Evolutionary conservation across 768 basidiomycete species (phyloP).

Genomic region (Albatrellus ellisii): DNA sequence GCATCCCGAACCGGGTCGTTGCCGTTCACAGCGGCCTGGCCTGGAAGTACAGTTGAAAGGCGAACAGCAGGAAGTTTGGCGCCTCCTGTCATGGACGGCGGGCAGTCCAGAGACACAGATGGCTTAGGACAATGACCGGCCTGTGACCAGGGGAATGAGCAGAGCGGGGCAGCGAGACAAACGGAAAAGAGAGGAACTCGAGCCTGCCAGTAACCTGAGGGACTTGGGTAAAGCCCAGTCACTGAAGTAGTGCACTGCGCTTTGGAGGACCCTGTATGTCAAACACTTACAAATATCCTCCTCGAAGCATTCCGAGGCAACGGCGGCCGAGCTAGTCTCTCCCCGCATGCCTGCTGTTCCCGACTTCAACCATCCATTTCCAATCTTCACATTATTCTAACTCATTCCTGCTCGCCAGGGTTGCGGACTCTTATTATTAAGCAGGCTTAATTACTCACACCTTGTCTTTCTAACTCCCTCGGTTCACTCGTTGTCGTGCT

Average conservation of each 20-base stretch:
- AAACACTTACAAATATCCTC: constrained; percentile 1
- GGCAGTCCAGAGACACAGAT: constrained; percentile 4
- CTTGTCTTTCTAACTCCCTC: too few relatives aligned
- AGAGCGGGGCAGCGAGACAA: neutral
- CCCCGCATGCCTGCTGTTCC: neutral
- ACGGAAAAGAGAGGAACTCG: too few relatives aligned
- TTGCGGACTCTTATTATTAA: too few relatives aligned
- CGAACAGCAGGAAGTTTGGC: constrained; percentile 34
- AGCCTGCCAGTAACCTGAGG: neutral
- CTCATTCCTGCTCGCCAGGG: too few relatives aligned
- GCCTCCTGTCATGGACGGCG: constrained; percentile 18
- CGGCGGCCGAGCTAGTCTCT: neutral
- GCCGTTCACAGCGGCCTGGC: constrained; percentile 22
- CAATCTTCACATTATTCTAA: too few relatives aligned
- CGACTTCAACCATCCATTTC: too few relatives aligned
- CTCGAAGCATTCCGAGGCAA: neutral
- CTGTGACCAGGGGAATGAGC: neutral
- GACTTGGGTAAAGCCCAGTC: neutral
- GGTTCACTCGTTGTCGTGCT: too few relatives aligned
- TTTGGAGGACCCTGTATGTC: neutral
- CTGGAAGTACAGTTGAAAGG: constrained; percentile 28
- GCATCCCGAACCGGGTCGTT: constrained; percentile 32
- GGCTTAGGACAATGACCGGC: constrained; percentile 1
- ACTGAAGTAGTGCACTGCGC: neutral
- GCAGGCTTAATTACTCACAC: too few relatives aligned